These are phyloP conservation scores for Mycena rosella DNA, from an alignment of 768 basidiomycete genomes.

Conservation along the genomic window DNA sequence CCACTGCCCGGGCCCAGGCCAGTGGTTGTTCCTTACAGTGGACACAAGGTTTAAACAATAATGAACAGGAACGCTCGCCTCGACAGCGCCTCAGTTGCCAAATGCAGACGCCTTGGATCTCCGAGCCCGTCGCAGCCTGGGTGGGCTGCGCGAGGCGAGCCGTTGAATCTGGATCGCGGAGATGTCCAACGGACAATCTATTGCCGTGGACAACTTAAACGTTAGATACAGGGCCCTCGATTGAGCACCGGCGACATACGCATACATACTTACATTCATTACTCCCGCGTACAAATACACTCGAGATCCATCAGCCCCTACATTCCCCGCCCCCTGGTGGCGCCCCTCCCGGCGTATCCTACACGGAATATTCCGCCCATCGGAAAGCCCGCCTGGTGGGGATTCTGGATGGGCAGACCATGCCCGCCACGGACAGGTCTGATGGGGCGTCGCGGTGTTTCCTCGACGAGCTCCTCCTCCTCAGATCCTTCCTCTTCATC, in stretches of 20 bases:
- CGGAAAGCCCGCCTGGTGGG: conserved; percentile 34
- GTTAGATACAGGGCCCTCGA: conserved; percentile 10
- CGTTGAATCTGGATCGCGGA: neutral
- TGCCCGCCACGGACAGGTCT: conserved; percentile 25
- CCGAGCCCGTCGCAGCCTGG: neutral
- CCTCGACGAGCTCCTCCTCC: conserved; percentile 52
- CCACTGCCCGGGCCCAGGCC: too few species aligned
- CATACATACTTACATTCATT: conserved; percentile 14
- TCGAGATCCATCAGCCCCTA: conserved; percentile 2
- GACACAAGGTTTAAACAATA: too few species aligned
- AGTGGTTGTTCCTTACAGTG: too few species aligned
- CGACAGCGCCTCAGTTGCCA: neutral
- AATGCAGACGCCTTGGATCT: neutral
- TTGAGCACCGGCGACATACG: conserved; percentile 6
- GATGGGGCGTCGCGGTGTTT: conserved; percentile 15
- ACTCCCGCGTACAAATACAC: conserved; percentile 20
- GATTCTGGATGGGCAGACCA: conserved; percentile 50
- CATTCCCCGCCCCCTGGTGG: conserved; percentile 42
- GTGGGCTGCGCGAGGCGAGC: neutral
- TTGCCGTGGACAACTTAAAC: conserved; percentile 30
- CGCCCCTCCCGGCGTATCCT: conserved; percentile 71
- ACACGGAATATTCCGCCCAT: conserved; percentile 59
- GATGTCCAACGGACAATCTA: conserved; percentile 28
- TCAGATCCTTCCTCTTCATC: conserved; percentile 43
- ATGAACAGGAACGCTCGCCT: neutral